Percentiles rank a stretch among this genome's conserved stretches.
phyloP scores from a whole-genome alignment of 2,329 filamentous ascomycete species.

The Cytospora piceae region DNA sequence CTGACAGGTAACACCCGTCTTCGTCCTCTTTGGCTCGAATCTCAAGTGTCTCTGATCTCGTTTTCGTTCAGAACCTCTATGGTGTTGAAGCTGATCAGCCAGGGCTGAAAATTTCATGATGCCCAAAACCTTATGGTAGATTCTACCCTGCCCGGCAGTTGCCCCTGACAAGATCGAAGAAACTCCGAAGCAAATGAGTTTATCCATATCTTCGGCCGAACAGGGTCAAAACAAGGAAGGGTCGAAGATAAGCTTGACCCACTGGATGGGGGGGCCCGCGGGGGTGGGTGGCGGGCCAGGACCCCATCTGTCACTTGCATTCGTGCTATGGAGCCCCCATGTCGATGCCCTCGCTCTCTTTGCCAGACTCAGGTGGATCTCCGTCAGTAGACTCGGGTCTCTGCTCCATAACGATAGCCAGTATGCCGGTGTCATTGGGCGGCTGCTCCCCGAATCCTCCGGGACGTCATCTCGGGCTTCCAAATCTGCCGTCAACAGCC shows the following conservation, averaged over 20 bases:
- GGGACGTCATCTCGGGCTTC: not conserved
- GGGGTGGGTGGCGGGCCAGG: too few relatives aligned
- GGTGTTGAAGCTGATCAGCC: not conserved
- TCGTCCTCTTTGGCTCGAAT: not conserved
- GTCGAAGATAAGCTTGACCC: not conserved
- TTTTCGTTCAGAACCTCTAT: not conserved
- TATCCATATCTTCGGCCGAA: not conserved
- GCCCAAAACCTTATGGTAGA: not conserved
- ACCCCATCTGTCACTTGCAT: too few relatives aligned
- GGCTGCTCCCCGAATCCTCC: not conserved
- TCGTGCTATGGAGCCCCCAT: not conserved
- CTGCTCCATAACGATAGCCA: not conserved
- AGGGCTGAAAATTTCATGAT: not conserved
- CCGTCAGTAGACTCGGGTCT: conserved; percentile 17
- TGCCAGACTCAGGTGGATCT: conserved; percentile 1
- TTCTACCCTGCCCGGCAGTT: not conserved
- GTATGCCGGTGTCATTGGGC: not conserved
- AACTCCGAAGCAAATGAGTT: not conserved
- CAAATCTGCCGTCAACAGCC: not conserved
- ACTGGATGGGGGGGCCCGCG: not conserved
- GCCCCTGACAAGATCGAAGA: not conserved
- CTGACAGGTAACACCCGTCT: not conserved
- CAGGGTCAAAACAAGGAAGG: not conserved
- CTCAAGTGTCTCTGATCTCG: not conserved
- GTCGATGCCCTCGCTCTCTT: not conserved